Evolutionary conservation across 1,284 basidiomycete species (phyloP), one percentile per base, ranked within the genome.

Genomic region (Ustanciosporium gigantosporum): DNA sequence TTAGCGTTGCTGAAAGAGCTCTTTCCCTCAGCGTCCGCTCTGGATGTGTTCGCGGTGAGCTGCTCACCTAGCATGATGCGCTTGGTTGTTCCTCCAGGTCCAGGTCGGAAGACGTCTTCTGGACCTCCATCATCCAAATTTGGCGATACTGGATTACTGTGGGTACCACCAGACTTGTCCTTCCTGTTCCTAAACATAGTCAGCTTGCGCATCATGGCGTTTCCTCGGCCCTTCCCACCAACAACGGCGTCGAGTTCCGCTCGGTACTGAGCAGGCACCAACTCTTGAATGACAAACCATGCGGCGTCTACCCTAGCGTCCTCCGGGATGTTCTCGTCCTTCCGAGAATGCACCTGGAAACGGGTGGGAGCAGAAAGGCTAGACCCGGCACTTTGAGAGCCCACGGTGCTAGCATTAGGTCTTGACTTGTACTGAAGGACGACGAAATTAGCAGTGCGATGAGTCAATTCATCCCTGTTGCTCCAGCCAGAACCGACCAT

Each of bases 401-500:
- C 57, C 5, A 70, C 62, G 5, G 67, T 64, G 23, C 60, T 62
- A 4, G 41, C 46, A 32, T 58, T 55, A 4, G 68, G 52, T 6
- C 68, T 38, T 16, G 52, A 55, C 50, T 67, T 68, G 60, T 74
- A 66, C 61, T 77, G 75, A 23, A 77, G 52, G 2, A 77, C 59
- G 22, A 67, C 75, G 61, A 77, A 77, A 46, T 62, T 75, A n/a
- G 75, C 70, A 13, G 50, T 49, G 15, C 75, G 57, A 40, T 76
- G 74, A 23, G 74, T 74, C 13, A 68, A 59, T 46, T 77, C 75
- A 40, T 77, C 74, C 25, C 74, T 64, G 34, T 75, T 74, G 55
- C 69, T 72, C 75, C 75, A 77, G 13, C 75, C 75, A 31, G 46
- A 69, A 4, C 74, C 75, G 5, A 77, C 27, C 3, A 76, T 49